A percentile compares a stretch with the other conserved stretches of the same genome.
Evolutionary conservation across 768 basidiomycete genomes (phyloP).

Genomic region (Pilatotrama ljubarskyi): DNA sequence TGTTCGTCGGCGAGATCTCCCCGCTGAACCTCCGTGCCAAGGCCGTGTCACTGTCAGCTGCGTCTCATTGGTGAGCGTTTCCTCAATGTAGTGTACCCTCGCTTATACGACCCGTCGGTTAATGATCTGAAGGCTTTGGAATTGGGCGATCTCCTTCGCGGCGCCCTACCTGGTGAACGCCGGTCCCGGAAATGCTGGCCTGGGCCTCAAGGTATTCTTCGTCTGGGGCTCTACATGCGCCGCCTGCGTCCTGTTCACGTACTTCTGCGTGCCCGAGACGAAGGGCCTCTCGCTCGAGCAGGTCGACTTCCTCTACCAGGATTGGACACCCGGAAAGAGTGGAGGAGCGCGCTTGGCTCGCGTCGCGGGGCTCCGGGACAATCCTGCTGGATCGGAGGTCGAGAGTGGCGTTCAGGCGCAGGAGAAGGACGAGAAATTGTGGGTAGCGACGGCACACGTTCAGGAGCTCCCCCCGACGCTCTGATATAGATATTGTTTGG

Average conservation of each 20-base stretch:
- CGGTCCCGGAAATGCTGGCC: conserved; percentile 47
- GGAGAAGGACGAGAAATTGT: too few species aligned
- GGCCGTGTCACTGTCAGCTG: conserved; percentile 71
- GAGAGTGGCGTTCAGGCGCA: too few species aligned
- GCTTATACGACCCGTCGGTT: too few species aligned
- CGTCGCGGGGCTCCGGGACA: too few species aligned
- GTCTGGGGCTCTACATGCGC: conserved; percentile 73
- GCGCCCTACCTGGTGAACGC: conserved; percentile 50
- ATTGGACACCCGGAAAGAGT: conserved; percentile 56
- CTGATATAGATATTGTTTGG: too few species aligned
- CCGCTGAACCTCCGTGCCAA: conserved; percentile 79
- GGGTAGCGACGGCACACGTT: too few species aligned
- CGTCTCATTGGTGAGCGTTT: conserved; percentile 54
- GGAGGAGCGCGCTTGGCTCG: conserved; percentile 23
- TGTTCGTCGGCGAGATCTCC: conserved; percentile 75
- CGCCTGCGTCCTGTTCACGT: conserved; percentile 72
- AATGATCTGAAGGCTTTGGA: conserved; percentile 47
- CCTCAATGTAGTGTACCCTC: not conserved
- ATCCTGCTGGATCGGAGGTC: too few species aligned
- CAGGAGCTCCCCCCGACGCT: too few species aligned
- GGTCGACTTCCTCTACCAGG: conserved; percentile 73
- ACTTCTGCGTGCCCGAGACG: conserved; percentile 78
- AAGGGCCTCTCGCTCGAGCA: conserved; percentile 84
- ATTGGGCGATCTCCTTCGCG: conserved; percentile 61
- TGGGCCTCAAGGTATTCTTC: conserved; percentile 79